Evolutionary conservation across 805 yeast genomes (phyloP).

Genomic region (Kurtzmaniella cleridarum): DNA sequence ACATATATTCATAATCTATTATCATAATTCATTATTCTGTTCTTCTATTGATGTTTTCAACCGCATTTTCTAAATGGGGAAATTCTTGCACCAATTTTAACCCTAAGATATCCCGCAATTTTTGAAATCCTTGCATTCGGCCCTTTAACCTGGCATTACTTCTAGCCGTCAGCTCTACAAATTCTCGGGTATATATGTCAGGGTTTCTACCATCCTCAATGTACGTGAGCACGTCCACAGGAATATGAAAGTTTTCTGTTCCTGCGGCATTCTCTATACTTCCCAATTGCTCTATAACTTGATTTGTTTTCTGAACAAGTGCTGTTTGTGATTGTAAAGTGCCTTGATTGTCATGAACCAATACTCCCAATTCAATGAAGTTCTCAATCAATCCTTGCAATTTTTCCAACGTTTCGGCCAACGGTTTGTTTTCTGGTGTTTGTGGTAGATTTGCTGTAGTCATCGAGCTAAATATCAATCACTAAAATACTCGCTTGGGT

Average conservation of each 20-base stretch:
- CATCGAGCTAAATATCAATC: no score
- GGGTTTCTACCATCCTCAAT: conserved; percentile 97
- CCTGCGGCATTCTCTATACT: conserved; percentile 27
- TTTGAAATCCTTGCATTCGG: conserved; percentile 63
- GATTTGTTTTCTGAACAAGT: conserved; percentile 38
- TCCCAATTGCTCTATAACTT: conserved; percentile 31
- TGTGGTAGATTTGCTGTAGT: conserved; percentile 23
- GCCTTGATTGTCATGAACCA: conserved; percentile 91
- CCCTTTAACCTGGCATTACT: conserved; percentile 87
- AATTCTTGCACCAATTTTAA: conserved; percentile 68
- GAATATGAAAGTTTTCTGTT: conserved; percentile 45
- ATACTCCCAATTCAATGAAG: conserved; percentile 81
- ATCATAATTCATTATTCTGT: conserved; percentile 18
- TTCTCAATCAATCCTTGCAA: conserved; percentile 50
- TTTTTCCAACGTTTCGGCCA: conserved; percentile 25
- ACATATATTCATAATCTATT: background rate
- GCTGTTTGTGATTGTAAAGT: conserved; percentile 69
- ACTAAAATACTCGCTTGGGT: no score
- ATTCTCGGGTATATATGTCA: conserved; percentile 93
- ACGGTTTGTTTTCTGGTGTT: conserved; percentile 21
- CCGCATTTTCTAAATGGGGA: conserved; percentile 62
- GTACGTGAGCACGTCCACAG: conserved; percentile 82
- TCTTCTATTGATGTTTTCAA: conserved; percentile 50
- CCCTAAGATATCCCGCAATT: conserved; percentile 61
- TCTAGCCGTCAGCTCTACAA: conserved; percentile 87